Evolutionary conservation across 2,329 filamentous ascomycete species (phyloP), one percentile per base, ranked within the genome.

Genomic region (Pseudocercospora eumusae): DNA sequence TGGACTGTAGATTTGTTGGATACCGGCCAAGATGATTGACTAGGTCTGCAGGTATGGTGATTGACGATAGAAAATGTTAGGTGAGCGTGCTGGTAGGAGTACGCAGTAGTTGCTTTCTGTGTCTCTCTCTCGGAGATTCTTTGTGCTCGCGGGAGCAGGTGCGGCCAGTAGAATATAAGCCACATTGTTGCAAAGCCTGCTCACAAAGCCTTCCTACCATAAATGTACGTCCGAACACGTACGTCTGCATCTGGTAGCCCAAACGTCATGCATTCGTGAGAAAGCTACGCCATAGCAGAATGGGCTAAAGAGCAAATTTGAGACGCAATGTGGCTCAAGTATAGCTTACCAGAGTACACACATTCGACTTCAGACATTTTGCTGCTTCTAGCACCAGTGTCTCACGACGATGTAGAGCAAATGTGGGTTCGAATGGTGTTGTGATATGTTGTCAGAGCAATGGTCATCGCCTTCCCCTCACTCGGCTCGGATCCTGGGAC

Each of bases 251-350:
- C 20, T 57, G 40, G 55, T 57, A 28, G 25, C 6, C 36, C 55
- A 33, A 52, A 57, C 59, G 54, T 61, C 59, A 57, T 61, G 31
- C 59, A 61, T 61, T 61, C 59, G 44, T 57, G 54, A 56, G 53
- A 57, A 31, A 55, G 18, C 59, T 45, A 52, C 54, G 21, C 44
- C 20, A 9, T 27, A 36, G 23, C 23, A 28, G 10, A 28, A 56
- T 20, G 47, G 36, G 42, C 36, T 28, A 54, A 54, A 54, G 40
- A 13, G 28, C 28, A 54, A 54, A 23, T 28, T 21, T 6, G 28
- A 54, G 28, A 54, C 18, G 31, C 52, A 40, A n/a, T n/a, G 2
- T 40, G 27, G 52, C 31, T 20, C 52, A 18, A 8, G 11, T 18
- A 1, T 9, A 45, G 20, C 42, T 45, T 45, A 21, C n/a, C 40